Base-by-base conservation (phyloP, 257 asterid species). In the Eustoma russellianum region DNA sequence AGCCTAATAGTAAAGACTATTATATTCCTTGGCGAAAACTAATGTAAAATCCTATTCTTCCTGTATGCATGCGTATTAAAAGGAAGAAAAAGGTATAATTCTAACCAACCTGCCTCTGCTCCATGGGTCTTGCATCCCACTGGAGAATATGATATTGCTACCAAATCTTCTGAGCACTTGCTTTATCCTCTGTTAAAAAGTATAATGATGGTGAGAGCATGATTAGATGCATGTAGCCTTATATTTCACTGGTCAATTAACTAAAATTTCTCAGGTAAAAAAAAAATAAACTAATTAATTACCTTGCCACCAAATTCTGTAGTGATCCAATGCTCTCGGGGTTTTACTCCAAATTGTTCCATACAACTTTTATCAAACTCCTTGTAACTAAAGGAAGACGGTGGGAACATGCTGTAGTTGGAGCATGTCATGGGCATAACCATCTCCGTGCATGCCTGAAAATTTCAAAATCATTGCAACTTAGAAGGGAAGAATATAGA, bases 381-480 rank as follows among this genome's bases (percentile, higher is more conserved):
- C 49, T 76, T 58, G 73, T 76, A 80, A 55, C 74, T 78, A 75
- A 63, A 85, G 19, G 85, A 52, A 57, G 54, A 74, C 46, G 90
- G 88, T 8, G 85, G 79, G 62, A 85, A 85, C 89, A 85, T 80
- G 71, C 93, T 78, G 64, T 74, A 76, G 0, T 78, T 74, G 18
- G 95, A 70, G 53, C 75, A 70, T 14, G 65, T 57, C 82, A 80
- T 70, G 11, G 90, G 95, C 93, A 82, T 82, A 18, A 82, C 95
- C 95, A 86, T 86, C 69, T 86, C 95, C 19, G 95, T 86, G 49
- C 95, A 86, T 43, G 93, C 87, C 93, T 82, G 68, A 52, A 71
- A 7, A n/a, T n/a, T n/a, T n/a, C n/a, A n/a, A n/a, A n/a, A n/a
- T n/a, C n/a, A n/a, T n/a, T n/a, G n/a, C n/a, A n/a, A n/a, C n/a